A percentile compares a stretch with the other conserved stretches of the same genome.
These are phyloP conservation scores for Aureobasidium zeae DNA, from an alignment of 2,329 filamentous ascomycete genomes.

Conservation along the genomic window DNA sequence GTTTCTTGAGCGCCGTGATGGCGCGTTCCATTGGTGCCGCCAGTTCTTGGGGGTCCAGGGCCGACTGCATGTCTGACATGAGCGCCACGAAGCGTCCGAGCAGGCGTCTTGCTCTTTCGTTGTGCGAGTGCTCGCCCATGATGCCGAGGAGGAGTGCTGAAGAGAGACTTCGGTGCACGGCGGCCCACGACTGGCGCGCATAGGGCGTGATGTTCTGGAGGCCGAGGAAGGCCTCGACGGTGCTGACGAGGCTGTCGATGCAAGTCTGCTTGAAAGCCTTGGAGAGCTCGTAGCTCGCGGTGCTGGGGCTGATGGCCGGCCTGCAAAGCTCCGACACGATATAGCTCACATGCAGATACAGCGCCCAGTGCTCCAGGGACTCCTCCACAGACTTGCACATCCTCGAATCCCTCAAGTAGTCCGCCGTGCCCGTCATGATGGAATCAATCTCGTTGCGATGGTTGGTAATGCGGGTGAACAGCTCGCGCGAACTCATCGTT, in stretches of 20 bases:
- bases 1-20: constrained; percentile 36
- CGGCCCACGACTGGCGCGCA: constrained; percentile 36
- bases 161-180: constrained; percentile 36
- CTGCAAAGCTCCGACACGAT: constrained; percentile 54
- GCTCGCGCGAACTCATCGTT: constrained; percentile 44
- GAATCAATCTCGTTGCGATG: constrained; percentile 49
- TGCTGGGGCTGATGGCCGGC: constrained; percentile 47
- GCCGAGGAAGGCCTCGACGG: constrained; percentile 53
- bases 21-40: constrained; percentile 40
- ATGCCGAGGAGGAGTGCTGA: constrained; percentile 38
- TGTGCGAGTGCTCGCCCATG: constrained; percentile 36
- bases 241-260: constrained; percentile 44
- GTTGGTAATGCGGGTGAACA: constrained; percentile 43
- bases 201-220: constrained; percentile 43
- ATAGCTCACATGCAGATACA: constrained; percentile 54
- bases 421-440: constrained; percentile 49
- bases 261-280: constrained; percentile 45
- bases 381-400: constrained; percentile 41
- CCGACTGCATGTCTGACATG: constrained; percentile 39
- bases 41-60: constrained; percentile 39
- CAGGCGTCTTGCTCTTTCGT: constrained; percentile 37
- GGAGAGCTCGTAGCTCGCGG: constrained; percentile 35
- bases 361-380: constrained; percentile 50
- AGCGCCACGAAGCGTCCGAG: constrained; percentile 39
- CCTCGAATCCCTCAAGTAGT: constrained; percentile 47